Base-by-base conservation (phyloP, 139 green algal genomes). In the Micractinium conductrix region DNA sequence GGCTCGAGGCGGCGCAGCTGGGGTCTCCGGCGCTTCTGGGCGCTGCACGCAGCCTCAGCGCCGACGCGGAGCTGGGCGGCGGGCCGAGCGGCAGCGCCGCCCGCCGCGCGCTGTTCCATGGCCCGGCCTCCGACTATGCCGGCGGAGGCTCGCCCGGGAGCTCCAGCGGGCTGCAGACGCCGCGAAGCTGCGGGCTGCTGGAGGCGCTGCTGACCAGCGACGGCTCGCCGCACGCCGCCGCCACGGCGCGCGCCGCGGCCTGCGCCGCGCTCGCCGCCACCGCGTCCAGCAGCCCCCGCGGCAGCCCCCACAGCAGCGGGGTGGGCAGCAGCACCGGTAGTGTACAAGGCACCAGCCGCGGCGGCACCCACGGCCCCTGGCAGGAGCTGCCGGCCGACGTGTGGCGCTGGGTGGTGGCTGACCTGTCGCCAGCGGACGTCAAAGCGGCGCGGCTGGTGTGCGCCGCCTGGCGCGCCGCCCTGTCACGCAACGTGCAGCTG, bases 381-480 rank as follows among this genome's bases (percentile, higher is more conserved):
- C 17, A 35, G 9, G 81, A 86, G 28, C 60, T 88, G 37, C 81
- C 87, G 1, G 38, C 67, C 1, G 87, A 88, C 40, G 67, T 90
- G 37, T 65, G 87, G 65, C 33, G 63, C 53, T 37, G 38, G 53
- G 85, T 90, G 45, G 67, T 86, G 4, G 33, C 22, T 1, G 60
- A 53, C 21, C 76, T 90, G 44, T 45, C 48, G 4, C 72, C 38
- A 21, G 28, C 42, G 21, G 87, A 90, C 30, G 45, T 90, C 16
- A 80, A 83, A 33, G 44, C 55, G 1, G 83, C 67, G 28, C 74
- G 83, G 21, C 82, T 90, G 28, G 87, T 86, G 8, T 90, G 87
- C 62, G 48, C 38, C 26, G 65, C 86, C 48, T 90, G 87, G 87
- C 72, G 53, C n/a, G 14, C 68, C 10, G 53, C 55, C 2, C 37